These are phyloP conservation scores for Jacaranda copaia DNA, from an alignment of 257 asterid species.

Conservation along the genomic window DNA sequence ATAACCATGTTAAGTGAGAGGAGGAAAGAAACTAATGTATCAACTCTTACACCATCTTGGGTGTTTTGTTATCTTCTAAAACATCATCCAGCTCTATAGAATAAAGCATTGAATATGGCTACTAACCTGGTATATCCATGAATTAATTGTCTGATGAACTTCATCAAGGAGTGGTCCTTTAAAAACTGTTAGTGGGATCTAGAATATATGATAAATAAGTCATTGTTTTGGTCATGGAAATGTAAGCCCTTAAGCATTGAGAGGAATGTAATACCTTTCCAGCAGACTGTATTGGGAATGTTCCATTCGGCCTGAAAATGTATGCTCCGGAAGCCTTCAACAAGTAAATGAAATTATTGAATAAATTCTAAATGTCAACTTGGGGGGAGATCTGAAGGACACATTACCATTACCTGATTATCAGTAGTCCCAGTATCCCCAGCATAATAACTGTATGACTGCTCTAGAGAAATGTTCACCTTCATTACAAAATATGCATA, in stretches of 20 bases:
- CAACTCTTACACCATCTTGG: not conserved
- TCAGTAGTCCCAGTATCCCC: conserved; percentile 67
- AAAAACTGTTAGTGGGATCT: conserved; percentile 66
- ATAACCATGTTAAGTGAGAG: not conserved
- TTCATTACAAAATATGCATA: conserved; percentile 41
- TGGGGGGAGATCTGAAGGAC: conserved; percentile 12
- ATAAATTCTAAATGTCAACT: conserved; percentile 24
- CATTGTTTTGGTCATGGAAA: conserved; percentile 15
- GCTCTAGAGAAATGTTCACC: conserved; percentile 78
- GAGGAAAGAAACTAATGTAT: not conserved
- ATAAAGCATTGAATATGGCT: conserved; percentile 20
- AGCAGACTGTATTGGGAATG: conserved; percentile 52
- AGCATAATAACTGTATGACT: conserved; percentile 80
- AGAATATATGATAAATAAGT: conserved; percentile 38
- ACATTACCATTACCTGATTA: conserved; percentile 60
- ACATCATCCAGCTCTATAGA: conserved; percentile 7
- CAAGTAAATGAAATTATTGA: conserved; percentile 28
- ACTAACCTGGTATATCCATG: conserved; percentile 95
- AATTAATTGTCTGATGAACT: conserved; percentile 81
- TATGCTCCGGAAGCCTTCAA: conserved; percentile 95
- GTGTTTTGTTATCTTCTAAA: not conserved
- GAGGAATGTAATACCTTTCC: conserved; percentile 55
- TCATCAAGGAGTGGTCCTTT: conserved; percentile 88
- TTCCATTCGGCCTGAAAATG: conserved; percentile 86
- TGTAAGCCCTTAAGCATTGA: not conserved